Conservation (phyloP, 2,329 filamentous ascomycete species). For the Tolypocladium ophioglossoides region DNA sequence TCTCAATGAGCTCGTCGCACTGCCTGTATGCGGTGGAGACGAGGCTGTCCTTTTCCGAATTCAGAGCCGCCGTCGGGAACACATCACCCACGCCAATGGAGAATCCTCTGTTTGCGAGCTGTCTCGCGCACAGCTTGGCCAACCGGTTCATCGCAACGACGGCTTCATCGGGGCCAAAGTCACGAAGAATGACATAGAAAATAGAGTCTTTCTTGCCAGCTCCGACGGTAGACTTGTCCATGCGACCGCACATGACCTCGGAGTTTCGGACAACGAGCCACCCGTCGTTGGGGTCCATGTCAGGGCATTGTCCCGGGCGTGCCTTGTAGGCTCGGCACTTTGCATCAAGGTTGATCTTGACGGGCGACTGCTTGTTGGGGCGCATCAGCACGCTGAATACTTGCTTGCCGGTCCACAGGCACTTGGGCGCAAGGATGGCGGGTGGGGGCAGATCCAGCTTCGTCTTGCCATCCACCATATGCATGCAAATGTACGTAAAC, state of each 20-base stretch:
- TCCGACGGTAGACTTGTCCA: constrained; percentile 98
- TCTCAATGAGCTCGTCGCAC: constrained; percentile 73
- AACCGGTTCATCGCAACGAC: constrained; percentile 89
- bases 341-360: constrained; percentile 85
- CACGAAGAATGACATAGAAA: constrained; percentile 92
- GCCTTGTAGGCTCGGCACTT: constrained; percentile 74
- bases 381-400: constrained; percentile 87
- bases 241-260: constrained; percentile 91
- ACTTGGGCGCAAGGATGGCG: constrained; percentile 72
- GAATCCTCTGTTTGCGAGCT: constrained; percentile 83
- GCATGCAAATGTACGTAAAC: constrained; percentile 83
- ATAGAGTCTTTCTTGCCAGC: constrained; percentile 96
- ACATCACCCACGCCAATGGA: constrained; percentile 95
- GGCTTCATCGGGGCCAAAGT: constrained; percentile 84
- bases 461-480: constrained; percentile 78
- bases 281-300: constrained; percentile 77
- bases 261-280: constrained; percentile 94
- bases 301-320: constrained; percentile 45
- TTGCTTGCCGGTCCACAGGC: constrained; percentile 94
- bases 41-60: constrained; percentile 61
- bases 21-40: constrained; percentile 69
- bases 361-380: constrained; percentile 72
- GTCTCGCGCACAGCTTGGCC: constrained; percentile 80
- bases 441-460: constrained; percentile 80
- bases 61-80: constrained; percentile 65